Conservation (phyloP, 1,284 basidiomycete genomes). For the Schizophyllum amplum region DNA sequence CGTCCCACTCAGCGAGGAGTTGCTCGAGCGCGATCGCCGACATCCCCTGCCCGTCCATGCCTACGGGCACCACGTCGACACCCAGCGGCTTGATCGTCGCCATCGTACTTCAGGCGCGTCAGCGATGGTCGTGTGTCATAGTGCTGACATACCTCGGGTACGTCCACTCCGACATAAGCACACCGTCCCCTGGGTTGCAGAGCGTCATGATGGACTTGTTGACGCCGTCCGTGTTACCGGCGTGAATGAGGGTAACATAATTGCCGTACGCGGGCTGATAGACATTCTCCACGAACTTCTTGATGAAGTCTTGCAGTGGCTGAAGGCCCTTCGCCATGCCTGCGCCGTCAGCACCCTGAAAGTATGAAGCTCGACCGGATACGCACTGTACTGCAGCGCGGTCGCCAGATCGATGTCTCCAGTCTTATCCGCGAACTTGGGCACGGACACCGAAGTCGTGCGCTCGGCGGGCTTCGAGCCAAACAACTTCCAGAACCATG, state of each 20-base stretch:
- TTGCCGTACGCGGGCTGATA: conserved; percentile 67
- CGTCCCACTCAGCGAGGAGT: conserved; percentile 61
- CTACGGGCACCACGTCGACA: conserved; percentile 47
- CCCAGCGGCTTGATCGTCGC: conserved; percentile 35
- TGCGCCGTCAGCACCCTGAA: conserved; percentile 7
- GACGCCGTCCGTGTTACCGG: conserved; percentile 78
- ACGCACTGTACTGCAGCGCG: conserved; percentile 58
- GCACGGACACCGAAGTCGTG: conserved; percentile 46
- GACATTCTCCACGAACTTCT: conserved; percentile 54
- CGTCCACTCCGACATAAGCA: conserved; percentile 67
- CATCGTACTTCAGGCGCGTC: conserved; percentile 18
- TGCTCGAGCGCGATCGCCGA: conserved; percentile 51
- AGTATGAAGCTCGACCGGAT: background rate
- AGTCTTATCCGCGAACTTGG: conserved; percentile 44
- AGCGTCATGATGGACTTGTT: conserved; percentile 44
- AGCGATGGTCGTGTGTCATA: background rate
- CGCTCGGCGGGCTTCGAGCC: conserved; percentile 33
- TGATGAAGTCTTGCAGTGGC: conserved; percentile 42
- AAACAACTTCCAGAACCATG: conserved; percentile 67
- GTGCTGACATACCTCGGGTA: conserved; percentile 43
- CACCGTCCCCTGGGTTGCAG: conserved; percentile 66
- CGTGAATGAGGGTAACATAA: conserved; percentile 54
- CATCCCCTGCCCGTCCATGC: conserved; percentile 72
- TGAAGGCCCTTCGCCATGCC: conserved; percentile 49
- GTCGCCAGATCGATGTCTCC: conserved; percentile 56